Evolutionary conservation across 2,329 filamentous ascomycete genomes (phyloP).

Genomic region (Aureobasidium lini): DNA sequence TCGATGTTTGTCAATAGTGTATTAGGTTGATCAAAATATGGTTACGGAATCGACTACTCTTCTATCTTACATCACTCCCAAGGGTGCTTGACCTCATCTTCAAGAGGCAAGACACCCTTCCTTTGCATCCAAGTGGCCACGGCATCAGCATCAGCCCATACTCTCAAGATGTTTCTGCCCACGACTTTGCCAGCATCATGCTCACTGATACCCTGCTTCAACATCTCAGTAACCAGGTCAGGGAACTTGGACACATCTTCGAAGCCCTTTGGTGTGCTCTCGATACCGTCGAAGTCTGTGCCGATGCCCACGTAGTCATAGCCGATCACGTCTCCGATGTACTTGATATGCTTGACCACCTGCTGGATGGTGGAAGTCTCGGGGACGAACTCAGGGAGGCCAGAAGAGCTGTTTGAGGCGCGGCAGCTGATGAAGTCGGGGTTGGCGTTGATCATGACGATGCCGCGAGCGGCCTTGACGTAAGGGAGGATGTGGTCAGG

Average conservation of each 20-base stretch:
- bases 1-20: no score
- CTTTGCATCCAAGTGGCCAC: slow-evolving; percentile 61
- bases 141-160: slow-evolving; percentile 72
- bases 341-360: slow-evolving; percentile 69
- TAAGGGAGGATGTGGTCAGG: slow-evolving; percentile 73
- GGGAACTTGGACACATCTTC: slow-evolving; percentile 84
- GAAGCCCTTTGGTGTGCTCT: slow-evolving; percentile 59
- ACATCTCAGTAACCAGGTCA: slow-evolving; percentile 65
- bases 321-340: slow-evolving; percentile 77
- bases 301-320: slow-evolving; percentile 84
- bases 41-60: no score
- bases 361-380: slow-evolving; percentile 66
- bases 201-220: slow-evolving; percentile 67
- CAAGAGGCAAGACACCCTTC: slow-evolving; percentile 32
- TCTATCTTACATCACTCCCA: background rate
- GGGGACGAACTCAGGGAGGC: slow-evolving; percentile 60
- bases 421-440: slow-evolving; percentile 76
- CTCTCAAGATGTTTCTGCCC: slow-evolving; percentile 73
- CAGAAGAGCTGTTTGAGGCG: slow-evolving; percentile 45
- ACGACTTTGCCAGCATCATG: slow-evolving; percentile 66
- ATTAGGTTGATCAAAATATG: background rate
- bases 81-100: slow-evolving; percentile 31
- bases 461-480: slow-evolving; percentile 62
- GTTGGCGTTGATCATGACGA: slow-evolving; percentile 89
- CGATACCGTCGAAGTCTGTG: slow-evolving; percentile 81